These are phyloP conservation scores for Raffaelea arxii DNA, from an alignment of 2,329 filamentous ascomycete species.

Conservation along the genomic window DNA sequence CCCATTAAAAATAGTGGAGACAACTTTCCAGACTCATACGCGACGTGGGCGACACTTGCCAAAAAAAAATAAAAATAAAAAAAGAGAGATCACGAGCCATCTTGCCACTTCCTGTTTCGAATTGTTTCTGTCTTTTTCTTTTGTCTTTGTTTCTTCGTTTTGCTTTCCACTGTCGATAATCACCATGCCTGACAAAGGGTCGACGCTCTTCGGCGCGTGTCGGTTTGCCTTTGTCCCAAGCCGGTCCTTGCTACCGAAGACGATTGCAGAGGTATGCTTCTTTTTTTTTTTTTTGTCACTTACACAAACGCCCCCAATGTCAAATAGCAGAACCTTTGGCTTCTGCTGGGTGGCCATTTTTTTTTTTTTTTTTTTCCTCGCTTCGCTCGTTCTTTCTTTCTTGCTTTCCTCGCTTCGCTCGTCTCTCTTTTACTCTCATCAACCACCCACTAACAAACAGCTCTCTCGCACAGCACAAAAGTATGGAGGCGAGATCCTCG, in stretches of 20 bases:
- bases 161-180: background rate
- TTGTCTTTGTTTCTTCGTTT: background rate
- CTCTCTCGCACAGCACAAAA: slow-evolving; percentile 32
- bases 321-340: too few species aligned
- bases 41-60: too few species aligned
- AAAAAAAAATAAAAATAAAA: too few species aligned
- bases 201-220: slow-evolving; percentile 32
- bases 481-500: slow-evolving; percentile 40
- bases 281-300: background rate
- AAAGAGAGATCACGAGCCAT: too few species aligned
- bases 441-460: too few species aligned
- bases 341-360: slow-evolving; percentile 1
- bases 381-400: too few species aligned
- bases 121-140: background rate
- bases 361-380: background rate
- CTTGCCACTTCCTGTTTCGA: too few species aligned
- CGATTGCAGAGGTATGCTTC: slow-evolving; percentile 28
- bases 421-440: too few species aligned
- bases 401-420: too few species aligned
- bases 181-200: slow-evolving; percentile 16
- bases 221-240: slow-evolving; percentile 36
- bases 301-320: too few species aligned
- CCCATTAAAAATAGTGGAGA: too few species aligned
- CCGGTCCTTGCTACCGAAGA: slow-evolving; percentile 26
- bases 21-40: too few species aligned